Conservation (phyloP, 257 asterid species). For the Datura wrightii region DNA sequence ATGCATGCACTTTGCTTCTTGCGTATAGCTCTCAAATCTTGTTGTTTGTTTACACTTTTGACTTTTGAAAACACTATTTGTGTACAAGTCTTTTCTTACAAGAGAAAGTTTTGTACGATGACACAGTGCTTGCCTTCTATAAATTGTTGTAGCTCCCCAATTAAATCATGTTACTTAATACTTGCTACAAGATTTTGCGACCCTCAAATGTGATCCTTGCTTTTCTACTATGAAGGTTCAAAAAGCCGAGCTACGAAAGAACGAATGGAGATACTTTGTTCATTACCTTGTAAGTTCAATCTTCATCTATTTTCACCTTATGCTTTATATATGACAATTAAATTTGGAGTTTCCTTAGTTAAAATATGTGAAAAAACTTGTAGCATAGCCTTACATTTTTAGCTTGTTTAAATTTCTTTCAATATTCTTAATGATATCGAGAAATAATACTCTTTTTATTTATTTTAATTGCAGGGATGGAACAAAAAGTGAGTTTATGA, state of each 20-base stretch:
- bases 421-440: constrained; percentile 5
- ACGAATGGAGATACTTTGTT: constrained; percentile 86
- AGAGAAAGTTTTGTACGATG: not conserved
- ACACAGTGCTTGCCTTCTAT: not conserved
- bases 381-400: constrained; percentile 10
- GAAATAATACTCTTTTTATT: constrained; percentile 29
- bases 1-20: not conserved
- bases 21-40: not conserved
- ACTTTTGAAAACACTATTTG: not conserved
- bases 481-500: constrained; percentile 82
- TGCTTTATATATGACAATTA: constrained; percentile 10
- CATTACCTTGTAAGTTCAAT: constrained; percentile 87
- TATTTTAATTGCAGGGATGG: constrained; percentile 83
- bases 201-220: constrained; percentile 34
- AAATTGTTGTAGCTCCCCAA: constrained; percentile 11
- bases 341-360: constrained; percentile 13
- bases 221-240: constrained; percentile 67
- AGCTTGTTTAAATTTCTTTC: constrained; percentile 23
- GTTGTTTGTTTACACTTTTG: not conserved
- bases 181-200: constrained; percentile 1
- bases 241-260: constrained; percentile 84
- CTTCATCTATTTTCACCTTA: constrained; percentile 21
- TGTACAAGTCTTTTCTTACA: not conserved
- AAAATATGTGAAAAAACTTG: constrained; percentile 13
- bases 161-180: constrained; percentile 14